These are phyloP conservation scores for Oryza australiensis DNA, from an alignment of 176 grass and related monocot species.

Conservation along the genomic window DNA sequence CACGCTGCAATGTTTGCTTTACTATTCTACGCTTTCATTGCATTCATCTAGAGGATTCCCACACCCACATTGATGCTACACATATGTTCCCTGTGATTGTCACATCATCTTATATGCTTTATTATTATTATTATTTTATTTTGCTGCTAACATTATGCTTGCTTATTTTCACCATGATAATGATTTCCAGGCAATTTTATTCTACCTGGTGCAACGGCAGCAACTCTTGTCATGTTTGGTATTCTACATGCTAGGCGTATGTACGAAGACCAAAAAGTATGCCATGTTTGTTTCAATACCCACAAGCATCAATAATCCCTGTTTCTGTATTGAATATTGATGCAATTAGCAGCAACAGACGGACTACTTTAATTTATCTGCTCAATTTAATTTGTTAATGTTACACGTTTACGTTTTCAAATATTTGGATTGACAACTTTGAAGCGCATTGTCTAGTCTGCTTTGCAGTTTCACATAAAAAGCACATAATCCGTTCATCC, in stretches of 20 bases:
- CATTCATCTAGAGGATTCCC: neutral
- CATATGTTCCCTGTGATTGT: neutral
- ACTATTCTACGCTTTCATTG: neutral
- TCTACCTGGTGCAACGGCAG: constrained; percentile 74
- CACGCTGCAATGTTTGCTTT: neutral
- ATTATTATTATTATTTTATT: neutral
- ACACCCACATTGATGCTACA: neutral
- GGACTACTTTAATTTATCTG: neutral
- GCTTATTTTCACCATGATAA: neutral
- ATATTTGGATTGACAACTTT: neutral
- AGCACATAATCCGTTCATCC: neutral
- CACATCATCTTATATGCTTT: neutral
- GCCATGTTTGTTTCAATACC: neutral
- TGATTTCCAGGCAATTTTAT: constrained; percentile 57
- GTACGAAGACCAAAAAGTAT: constrained; percentile 77
- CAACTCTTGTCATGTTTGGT: constrained; percentile 81
- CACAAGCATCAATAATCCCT: neutral
- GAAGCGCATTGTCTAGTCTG: neutral
- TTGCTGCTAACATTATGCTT: neutral
- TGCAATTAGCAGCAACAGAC: neutral
- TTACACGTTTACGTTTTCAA: neutral
- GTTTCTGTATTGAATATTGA: neutral
- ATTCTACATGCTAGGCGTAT: constrained; percentile 75
- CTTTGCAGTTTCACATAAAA: neutral
- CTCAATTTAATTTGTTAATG: neutral